These are phyloP conservation scores for Castanea crenata DNA, from an alignment of 306 rosid genomes.

Conservation along the genomic window DNA sequence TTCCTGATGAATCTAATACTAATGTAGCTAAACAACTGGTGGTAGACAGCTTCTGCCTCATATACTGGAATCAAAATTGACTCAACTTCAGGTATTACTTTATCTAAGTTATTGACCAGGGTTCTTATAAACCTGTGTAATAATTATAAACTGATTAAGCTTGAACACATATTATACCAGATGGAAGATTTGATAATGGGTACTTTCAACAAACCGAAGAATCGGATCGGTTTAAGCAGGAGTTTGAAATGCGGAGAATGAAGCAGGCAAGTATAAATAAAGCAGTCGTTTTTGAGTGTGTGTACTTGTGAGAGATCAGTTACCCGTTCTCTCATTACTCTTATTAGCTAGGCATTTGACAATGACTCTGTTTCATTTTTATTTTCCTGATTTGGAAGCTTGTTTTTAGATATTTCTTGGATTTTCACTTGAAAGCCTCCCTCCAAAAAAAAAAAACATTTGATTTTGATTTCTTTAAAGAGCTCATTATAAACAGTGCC, in stretches of 20 bases:
- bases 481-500: background rate
- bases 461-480: background rate
- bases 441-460: background rate
- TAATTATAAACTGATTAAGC: background rate
- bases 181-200: conserved; percentile 24
- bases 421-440: too few relatives aligned
- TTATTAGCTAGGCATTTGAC: background rate
- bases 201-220: conserved; percentile 37
- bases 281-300: background rate
- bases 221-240: conserved; percentile 31
- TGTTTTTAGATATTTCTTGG: too few relatives aligned
- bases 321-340: background rate
- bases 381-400: background rate
- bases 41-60: conserved; percentile 25
- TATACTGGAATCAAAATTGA: conserved; percentile 26
- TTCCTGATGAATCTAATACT: conserved; percentile 33
- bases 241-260: conserved; percentile 35
- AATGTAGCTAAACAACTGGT: conserved; percentile 18
- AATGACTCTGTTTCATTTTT: background rate
- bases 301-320: background rate
- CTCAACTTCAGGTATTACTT: conserved; percentile 18
- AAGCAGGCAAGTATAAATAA: conserved; percentile 32
- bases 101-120: background rate
- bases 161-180: background rate
- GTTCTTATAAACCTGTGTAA: background rate